A percentile compares a stretch with the other conserved stretches of the same genome.
Conservation (phyloP, 768 basidiomycete genomes). For the Tulasnella sp. region DNA sequence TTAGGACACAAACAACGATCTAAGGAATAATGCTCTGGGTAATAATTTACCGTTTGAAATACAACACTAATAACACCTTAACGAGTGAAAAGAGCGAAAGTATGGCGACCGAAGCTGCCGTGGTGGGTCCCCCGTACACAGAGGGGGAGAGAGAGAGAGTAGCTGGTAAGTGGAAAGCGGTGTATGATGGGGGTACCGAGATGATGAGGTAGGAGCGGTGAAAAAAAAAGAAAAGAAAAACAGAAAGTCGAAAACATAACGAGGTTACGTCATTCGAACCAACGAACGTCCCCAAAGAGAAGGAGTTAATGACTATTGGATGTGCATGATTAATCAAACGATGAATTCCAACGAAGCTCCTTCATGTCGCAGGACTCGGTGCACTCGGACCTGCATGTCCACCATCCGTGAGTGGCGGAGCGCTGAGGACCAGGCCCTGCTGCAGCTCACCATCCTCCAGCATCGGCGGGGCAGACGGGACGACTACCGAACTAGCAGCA, state of each 20-base stretch:
- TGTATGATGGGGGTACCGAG: no score
- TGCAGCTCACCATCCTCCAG: not conserved
- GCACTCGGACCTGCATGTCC: not conserved
- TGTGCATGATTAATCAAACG: not conserved
- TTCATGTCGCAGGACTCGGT: not conserved
- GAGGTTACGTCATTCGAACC: not conserved
- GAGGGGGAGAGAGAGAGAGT: no score
- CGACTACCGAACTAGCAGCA: not conserved
- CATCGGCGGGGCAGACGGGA: slow-evolving; percentile 12
- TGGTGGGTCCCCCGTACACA: not conserved
- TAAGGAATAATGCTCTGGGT: not conserved
- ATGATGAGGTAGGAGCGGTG: not conserved
- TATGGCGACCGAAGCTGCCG: not conserved
- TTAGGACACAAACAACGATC: not conserved
- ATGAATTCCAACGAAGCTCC: no score
- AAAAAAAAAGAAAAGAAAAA: no score
- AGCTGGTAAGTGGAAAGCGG: not conserved
- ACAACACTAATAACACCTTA: not conserved
- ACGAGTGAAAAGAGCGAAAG: not conserved
- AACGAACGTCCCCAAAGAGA: not conserved
- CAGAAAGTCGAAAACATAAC: not conserved
- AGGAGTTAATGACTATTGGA: not conserved
- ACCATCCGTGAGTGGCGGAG: not conserved
- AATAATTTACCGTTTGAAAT: slow-evolving; percentile 6
- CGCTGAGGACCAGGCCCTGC: not conserved